These are phyloP conservation scores for Penicillium hesseltinei DNA, from an alignment of 2,329 filamentous ascomycete species.

Conservation along the genomic window DNA sequence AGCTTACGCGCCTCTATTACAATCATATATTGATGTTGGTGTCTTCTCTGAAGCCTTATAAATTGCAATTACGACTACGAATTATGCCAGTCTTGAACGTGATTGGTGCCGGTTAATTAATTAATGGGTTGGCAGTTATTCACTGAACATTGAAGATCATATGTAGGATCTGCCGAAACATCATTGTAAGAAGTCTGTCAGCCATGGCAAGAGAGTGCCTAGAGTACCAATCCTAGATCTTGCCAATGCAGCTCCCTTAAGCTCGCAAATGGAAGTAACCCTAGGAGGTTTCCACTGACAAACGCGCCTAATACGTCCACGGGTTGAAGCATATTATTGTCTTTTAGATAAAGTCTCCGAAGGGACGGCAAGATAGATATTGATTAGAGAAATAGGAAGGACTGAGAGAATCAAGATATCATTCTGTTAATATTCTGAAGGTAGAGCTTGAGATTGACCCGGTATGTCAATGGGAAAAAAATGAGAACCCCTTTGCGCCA, in stretches of 20 bases:
- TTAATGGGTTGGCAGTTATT: not conserved
- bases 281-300: not conserved
- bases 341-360: not conserved
- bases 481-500: slow-evolving; percentile 14
- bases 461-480: slow-evolving; percentile 13
- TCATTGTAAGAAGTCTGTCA: not conserved
- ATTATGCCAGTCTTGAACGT: not conserved
- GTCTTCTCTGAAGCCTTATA: not conserved
- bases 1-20: not conserved
- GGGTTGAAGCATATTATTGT: not conserved
- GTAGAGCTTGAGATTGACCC: not conserved
- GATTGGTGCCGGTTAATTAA: not conserved
- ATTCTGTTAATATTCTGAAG: slow-evolving; percentile 4
- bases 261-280: not conserved
- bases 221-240: not conserved
- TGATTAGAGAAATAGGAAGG: not conserved
- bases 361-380: not conserved
- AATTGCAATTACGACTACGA: not conserved
- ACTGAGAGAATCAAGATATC: not conserved
- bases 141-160: not conserved
- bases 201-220: not conserved
- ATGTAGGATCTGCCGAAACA: not conserved
- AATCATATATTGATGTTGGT: not conserved
- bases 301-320: not conserved
- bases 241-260: not conserved